Percentiles rank a stretch among this genome's conserved stretches.
Evolutionary conservation across 768 basidiomycete species (phyloP).

Genomic region (Nidula microcarpa): DNA sequence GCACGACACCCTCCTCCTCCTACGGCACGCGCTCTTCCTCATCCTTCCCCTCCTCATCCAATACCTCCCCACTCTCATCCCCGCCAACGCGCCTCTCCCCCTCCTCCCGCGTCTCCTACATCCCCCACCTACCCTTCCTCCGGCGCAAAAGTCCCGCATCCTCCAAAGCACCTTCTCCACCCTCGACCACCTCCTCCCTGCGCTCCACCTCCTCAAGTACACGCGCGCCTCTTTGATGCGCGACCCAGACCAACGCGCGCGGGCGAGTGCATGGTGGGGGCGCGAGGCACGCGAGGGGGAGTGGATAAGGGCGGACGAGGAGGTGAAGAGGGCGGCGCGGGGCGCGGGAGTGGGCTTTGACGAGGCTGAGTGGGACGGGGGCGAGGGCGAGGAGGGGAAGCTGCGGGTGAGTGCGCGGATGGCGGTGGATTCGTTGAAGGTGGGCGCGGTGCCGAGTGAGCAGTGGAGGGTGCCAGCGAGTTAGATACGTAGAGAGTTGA

Average conservation of each 20-base stretch:
- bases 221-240: constrained; percentile 57
- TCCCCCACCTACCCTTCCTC: constrained; percentile 20
- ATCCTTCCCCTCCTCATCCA: constrained; percentile 49
- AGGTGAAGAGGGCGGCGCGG: constrained; percentile 42
- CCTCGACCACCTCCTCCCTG: constrained; percentile 34
- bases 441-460: constrained; percentile 23
- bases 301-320: constrained; percentile 43
- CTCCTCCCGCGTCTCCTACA: constrained; percentile 21
- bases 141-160: constrained; percentile 4
- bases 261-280: constrained; percentile 55
- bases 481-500: no score
- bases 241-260: constrained; percentile 39
- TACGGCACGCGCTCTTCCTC: constrained; percentile 59
- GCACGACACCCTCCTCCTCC: constrained; percentile 56
- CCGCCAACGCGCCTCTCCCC: constrained; percentile 26
- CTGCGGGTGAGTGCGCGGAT: constrained; percentile 26
- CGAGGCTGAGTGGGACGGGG: constrained; percentile 9
- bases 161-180: constrained; percentile 19
- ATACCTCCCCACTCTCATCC: constrained; percentile 27
- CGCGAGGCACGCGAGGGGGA: constrained; percentile 50
- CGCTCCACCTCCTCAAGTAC: constrained; percentile 54
- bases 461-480: constrained; percentile 15
- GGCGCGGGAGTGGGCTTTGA: constrained; percentile 41
- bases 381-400: constrained; percentile 20
- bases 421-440: constrained; percentile 24